Percentiles rank a stretch among this genome's conserved stretches.
These are phyloP conservation scores for Aspergillus egyptiacus DNA, from an alignment of 495 filamentous ascomycete genomes.

Conservation along the genomic window DNA sequence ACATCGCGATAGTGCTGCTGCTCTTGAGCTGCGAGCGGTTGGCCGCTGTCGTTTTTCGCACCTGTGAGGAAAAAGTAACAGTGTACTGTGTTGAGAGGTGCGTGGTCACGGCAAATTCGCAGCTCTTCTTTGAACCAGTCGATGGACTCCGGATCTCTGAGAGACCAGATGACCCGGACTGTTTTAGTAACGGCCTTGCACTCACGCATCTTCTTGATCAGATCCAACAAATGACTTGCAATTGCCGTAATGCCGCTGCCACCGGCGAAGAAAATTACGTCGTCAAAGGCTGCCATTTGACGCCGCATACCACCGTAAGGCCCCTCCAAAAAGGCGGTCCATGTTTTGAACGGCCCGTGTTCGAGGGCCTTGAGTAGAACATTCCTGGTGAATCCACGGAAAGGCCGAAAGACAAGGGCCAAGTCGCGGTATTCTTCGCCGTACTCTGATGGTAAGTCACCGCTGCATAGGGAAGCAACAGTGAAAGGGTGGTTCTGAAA, in stretches of 20 bases:
- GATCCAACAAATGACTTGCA: constrained; percentile 79
- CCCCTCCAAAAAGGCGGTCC: constrained; percentile 84
- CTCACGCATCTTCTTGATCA: constrained; percentile 92
- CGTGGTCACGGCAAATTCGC: constrained; percentile 77
- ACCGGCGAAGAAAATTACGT: constrained; percentile 85
- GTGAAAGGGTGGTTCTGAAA: constrained; percentile 96
- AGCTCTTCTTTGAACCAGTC: constrained; percentile 98
- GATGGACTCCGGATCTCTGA: constrained; percentile 86
- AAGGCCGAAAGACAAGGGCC: constrained; percentile 84
- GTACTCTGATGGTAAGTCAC: constrained; percentile 83
- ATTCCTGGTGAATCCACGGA: constrained; percentile 77
- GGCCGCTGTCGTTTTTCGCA: constrained; percentile 8
- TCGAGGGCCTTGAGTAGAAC: constrained; percentile 72
- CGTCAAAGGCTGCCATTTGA: constrained; percentile 87
- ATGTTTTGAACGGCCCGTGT: constrained; percentile 78
- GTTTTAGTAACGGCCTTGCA: constrained; percentile 87
- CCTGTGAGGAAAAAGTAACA: constrained; percentile 91
- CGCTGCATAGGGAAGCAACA: constrained; percentile 80
- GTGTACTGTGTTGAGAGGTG: constrained; percentile 74
- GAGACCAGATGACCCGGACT: constrained; percentile 84
- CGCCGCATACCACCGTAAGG: constrained; percentile 93
- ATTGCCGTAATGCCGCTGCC: constrained; percentile 93
- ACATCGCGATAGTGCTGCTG: constrained; percentile 67
- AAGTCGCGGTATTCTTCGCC: constrained; percentile 83
- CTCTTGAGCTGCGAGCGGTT: constrained; percentile 13